These are phyloP conservation scores for Ganoderma lingzhi DNA, from an alignment of 1,284 basidiomycete species.

Conservation along the genomic window DNA sequence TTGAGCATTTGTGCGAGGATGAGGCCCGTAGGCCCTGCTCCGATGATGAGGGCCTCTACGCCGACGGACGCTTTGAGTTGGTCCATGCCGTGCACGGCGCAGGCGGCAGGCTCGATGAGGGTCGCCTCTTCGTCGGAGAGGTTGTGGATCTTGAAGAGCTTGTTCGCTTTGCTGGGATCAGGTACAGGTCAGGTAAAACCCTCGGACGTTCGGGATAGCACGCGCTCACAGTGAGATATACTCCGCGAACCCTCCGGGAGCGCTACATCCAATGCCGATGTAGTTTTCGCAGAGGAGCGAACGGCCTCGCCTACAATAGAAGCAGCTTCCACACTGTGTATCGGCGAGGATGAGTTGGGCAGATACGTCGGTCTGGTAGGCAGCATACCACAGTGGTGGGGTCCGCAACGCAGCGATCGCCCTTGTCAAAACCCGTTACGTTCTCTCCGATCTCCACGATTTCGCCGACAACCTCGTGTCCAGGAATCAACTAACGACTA, in stretches of 20 bases:
- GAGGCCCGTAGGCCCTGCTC: conserved; percentile 83
- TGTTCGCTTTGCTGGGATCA: conserved; percentile 60
- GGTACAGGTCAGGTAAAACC: background rate
- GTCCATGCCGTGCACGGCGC: conserved; percentile 89
- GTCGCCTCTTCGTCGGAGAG: conserved; percentile 89
- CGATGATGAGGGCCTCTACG: conserved; percentile 79
- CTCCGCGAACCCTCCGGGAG: conserved; percentile 84
- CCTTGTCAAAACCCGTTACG: conserved; percentile 71
- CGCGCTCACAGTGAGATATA: conserved; percentile 74
- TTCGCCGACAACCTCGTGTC: conserved; percentile 82
- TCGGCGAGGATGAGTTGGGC: background rate
- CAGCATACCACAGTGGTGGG: conserved; percentile 59
- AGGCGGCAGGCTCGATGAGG: conserved; percentile 88
- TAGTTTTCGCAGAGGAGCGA: conserved; percentile 83
- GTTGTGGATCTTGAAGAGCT: conserved; percentile 87
- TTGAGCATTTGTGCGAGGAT: conserved; percentile 89
- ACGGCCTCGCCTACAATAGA: conserved; percentile 84
- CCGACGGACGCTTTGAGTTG: conserved; percentile 83
- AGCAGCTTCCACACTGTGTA: conserved; percentile 77
- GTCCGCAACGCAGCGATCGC: conserved; percentile 86
- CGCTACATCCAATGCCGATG: conserved; percentile 76
- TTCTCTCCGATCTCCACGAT: conserved; percentile 76
- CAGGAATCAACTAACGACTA: conserved; percentile 72
- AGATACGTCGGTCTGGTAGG: no score
- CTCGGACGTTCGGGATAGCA: conserved; percentile 39